Evolutionary conservation across 1,284 basidiomycete species (phyloP).

Genomic region (Phenoliferia sp.): DNA sequence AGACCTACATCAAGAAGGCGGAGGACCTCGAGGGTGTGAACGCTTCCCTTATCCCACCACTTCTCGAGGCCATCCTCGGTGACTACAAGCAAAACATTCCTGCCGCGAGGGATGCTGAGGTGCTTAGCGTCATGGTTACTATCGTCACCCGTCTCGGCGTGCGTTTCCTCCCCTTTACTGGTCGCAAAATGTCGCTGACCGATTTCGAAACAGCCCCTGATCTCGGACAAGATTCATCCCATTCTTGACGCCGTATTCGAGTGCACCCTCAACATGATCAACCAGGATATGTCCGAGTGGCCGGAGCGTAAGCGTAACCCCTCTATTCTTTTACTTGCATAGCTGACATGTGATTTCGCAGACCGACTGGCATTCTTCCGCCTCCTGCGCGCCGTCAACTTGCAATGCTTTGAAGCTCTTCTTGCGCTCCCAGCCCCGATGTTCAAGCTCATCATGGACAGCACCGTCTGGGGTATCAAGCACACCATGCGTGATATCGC

Average conservation of each 20-base stretch:
- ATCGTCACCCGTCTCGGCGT: conserved; percentile 84
- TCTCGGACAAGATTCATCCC: conserved; percentile 93
- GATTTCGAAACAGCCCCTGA: conserved; percentile 53
- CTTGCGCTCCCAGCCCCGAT: conserved; percentile 18
- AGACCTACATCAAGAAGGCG: conserved; percentile 81
- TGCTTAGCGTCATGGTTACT: conserved; percentile 97
- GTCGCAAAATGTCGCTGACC: neutral
- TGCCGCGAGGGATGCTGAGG: conserved; percentile 90
- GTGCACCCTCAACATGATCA: conserved; percentile 97
- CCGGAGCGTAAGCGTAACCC: conserved; percentile 58
- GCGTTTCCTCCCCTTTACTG: conserved; percentile 41
- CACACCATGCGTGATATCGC: conserved; percentile 99
- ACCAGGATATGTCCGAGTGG: conserved; percentile 89
- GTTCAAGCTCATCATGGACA: conserved; percentile 98
- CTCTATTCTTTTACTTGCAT: too few species aligned
- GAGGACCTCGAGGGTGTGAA: conserved; percentile 94
- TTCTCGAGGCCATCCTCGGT: conserved; percentile 92
- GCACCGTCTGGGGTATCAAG: conserved; percentile 99
- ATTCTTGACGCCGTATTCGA: conserved; percentile 97
- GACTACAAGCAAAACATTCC: conserved; percentile 96
- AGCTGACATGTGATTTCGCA: neutral
- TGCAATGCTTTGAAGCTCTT: conserved; percentile 80
- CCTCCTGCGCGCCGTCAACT: conserved; percentile 85
- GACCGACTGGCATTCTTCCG: conserved; percentile 98
- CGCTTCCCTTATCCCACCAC: conserved; percentile 84